Conservation (phyloP, 208 protist species). For the Crithidia sp. region DNA sequence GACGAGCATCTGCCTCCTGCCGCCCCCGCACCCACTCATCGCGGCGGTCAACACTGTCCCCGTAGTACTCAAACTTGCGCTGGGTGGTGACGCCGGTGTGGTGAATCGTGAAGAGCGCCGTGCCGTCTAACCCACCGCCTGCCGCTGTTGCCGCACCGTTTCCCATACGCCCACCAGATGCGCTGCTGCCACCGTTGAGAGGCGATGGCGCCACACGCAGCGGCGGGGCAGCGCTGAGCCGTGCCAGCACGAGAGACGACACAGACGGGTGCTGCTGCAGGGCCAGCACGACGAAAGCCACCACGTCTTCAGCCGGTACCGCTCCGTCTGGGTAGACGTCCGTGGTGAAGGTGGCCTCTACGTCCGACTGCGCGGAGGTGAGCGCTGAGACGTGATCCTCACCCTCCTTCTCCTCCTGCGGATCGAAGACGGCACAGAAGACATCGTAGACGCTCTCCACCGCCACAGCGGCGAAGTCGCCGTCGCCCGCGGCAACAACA, state of each 20-base stretch:
- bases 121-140: not conserved
- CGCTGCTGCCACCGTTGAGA: not conserved
- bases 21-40: conserved; percentile 84
- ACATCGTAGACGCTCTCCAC: conserved; percentile 38
- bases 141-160: too few relatives aligned
- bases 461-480: conserved; percentile 22
- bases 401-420: conserved; percentile 15
- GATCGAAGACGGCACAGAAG: conserved; percentile 31
- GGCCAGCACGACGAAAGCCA: conserved; percentile 50
- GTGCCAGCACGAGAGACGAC: conserved; percentile 16
- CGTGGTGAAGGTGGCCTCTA: conserved; percentile 29
- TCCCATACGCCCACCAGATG: not conserved
- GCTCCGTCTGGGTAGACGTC: conserved; percentile 23
- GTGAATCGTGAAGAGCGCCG: conserved; percentile 32
- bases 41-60: conserved; percentile 58
- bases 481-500: too few relatives aligned
- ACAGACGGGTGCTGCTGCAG: conserved; percentile 42
- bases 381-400: not conserved
- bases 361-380: conserved; percentile 11
- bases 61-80: conserved; percentile 70
- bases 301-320: conserved; percentile 52
- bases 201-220: not conserved
- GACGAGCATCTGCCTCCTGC: conserved; percentile 54
- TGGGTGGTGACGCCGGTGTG: conserved; percentile 37
- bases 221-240: conserved; percentile 24